Percentiles rank a stretch among this genome's conserved stretches.
These are phyloP conservation scores for Cnidoscolus chayamansa DNA, from an alignment of 441 rosid species.

Conservation along the genomic window DNA sequence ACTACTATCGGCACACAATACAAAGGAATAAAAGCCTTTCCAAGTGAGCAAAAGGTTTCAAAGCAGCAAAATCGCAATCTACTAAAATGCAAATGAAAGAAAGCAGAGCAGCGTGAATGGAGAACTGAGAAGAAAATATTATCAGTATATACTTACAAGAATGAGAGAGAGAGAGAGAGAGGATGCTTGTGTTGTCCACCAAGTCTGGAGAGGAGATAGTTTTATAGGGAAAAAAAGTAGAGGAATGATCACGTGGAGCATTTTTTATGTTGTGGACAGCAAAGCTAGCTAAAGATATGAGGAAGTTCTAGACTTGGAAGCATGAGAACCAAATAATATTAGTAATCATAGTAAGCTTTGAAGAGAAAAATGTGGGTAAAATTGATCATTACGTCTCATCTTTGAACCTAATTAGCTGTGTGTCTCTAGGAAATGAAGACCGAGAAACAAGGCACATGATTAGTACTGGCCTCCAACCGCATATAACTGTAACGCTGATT, in stretches of 20 bases:
- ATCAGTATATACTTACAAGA: conserved; percentile 6
- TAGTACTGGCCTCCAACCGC: conserved; percentile 26
- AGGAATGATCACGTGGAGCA: neutral
- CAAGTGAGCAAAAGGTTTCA: neutral
- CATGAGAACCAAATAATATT: conserved; percentile 45
- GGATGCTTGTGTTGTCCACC: conserved; percentile 19
- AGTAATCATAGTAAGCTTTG: neutral
- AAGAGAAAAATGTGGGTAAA: neutral
- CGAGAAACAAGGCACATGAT: conserved; percentile 36
- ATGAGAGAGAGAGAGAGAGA: neutral
- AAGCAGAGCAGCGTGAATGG: neutral
- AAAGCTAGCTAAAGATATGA: too few relatives aligned
- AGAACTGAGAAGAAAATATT: neutral
- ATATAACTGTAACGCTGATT: conserved; percentile 24
- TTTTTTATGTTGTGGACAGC: too few relatives aligned
- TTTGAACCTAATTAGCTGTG: neutral
- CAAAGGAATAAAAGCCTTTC: neutral
- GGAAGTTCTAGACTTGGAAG: conserved; percentile 37
- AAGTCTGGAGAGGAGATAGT: conserved; percentile 29
- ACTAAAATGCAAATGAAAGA: neutral
- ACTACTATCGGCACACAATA: too few relatives aligned
- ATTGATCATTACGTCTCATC: too few relatives aligned
- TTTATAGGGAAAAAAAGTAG: conserved; percentile 13
- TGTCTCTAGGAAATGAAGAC: conserved; percentile 11
- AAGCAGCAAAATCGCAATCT: too few relatives aligned